Evolutionary conservation across 768 basidiomycete species (phyloP).

Genomic region (Russula olivacea): DNA sequence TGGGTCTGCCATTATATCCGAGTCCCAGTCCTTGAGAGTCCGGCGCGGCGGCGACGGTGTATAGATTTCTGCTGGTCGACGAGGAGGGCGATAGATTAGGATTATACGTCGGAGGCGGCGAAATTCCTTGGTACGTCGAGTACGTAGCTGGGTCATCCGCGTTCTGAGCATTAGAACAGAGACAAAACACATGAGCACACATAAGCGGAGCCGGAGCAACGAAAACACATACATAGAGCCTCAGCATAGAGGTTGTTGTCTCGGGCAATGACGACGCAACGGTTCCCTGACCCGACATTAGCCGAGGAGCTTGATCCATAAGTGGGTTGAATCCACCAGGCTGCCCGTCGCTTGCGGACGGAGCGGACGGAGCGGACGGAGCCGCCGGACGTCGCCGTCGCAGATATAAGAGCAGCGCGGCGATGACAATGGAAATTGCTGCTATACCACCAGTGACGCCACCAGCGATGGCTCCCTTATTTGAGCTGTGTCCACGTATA

Average conservation of each 20-base stretch:
- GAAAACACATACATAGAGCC: not conserved
- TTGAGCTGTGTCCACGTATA: not conserved
- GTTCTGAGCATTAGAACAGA: not conserved
- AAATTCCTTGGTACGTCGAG: not conserved
- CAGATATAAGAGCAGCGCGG: not conserved
- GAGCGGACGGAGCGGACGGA: no score
- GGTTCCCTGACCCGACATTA: not conserved
- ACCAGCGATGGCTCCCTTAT: not conserved
- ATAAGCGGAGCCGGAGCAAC: not conserved
- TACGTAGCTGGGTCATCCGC: not conserved
- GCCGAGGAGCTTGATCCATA: not conserved
- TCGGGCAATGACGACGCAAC: not conserved
- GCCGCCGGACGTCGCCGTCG: not conserved
- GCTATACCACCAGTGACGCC: not conserved
- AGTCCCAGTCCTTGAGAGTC: not conserved
- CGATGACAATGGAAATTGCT: not conserved
- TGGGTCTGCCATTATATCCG: not conserved
- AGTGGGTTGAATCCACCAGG: not conserved
- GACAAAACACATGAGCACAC: not conserved
- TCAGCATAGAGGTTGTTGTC: not conserved
- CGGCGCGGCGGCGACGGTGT: not conserved
- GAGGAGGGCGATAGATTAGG: not conserved
- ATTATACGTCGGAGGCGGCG: no score
- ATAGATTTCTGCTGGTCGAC: not conserved
- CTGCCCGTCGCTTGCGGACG: not conserved